phyloP scores from a whole-genome alignment of 108 stramenopile genomes.

The Fistulifera pelliculosa region DNA sequence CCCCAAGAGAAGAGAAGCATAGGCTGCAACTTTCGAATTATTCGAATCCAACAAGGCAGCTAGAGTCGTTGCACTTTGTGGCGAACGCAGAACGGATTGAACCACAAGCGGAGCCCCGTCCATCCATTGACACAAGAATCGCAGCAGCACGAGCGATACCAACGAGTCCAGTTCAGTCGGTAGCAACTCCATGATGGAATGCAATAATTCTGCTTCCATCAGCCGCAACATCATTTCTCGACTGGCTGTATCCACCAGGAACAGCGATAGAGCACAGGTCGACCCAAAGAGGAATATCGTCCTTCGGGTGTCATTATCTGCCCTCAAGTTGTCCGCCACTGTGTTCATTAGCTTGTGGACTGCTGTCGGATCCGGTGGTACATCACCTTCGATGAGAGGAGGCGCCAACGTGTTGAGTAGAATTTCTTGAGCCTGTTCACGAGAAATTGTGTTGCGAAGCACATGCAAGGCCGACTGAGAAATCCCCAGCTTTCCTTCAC shows the following conservation, averaged over 20 bases:
- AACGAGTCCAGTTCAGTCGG: not conserved
- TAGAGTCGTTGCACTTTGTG: constrained; percentile 14
- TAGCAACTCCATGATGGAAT: not conserved
- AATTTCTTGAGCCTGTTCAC: constrained; percentile 41
- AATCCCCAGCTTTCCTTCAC: constrained; percentile 23
- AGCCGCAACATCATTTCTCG: constrained; percentile 54
- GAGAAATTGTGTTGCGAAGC: constrained; percentile 33
- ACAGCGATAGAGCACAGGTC: constrained; percentile 46
- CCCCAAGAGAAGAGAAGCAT: constrained; percentile 56
- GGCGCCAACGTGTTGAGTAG: constrained; percentile 67
- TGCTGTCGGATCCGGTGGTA: constrained; percentile 22
- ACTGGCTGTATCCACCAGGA: constrained; percentile 46
- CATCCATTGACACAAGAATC: constrained; percentile 55
- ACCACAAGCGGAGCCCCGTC: constrained; percentile 48
- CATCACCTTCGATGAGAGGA: constrained; percentile 26
- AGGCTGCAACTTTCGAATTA: constrained; percentile 1
- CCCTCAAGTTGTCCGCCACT: constrained; percentile 38
- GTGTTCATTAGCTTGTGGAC: constrained; percentile 63
- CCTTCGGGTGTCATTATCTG: constrained; percentile 14
- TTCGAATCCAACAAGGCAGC: constrained; percentile 3
- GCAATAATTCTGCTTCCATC: not conserved
- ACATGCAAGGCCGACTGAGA: constrained; percentile 45
- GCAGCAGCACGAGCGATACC: constrained; percentile 12
- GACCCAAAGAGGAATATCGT: constrained; percentile 36
- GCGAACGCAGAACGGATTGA: constrained; percentile 38